Evolutionary conservation across 1,284 basidiomycete species (phyloP).

Genomic region (Irpex sp.): DNA sequence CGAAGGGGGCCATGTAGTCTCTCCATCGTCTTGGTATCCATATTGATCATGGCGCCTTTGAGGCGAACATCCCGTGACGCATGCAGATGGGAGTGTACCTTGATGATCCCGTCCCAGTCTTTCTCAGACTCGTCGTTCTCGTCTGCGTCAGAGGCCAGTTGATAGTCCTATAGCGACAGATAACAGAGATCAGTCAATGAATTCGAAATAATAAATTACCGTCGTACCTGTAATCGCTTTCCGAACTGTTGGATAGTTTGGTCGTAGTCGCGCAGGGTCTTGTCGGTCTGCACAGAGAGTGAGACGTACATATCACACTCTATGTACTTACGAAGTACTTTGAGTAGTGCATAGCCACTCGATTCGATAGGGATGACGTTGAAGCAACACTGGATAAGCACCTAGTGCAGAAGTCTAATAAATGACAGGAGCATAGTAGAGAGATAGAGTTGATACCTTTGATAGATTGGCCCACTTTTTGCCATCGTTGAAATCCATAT

Average conservation of each 20-base stretch:
- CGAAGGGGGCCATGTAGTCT: conserved; percentile 24
- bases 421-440: neutral
- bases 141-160: neutral
- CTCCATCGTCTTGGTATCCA: conserved; percentile 23
- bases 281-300: conserved; percentile 18
- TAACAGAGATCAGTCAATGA: no score
- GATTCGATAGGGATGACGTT: neutral
- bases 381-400: conserved; percentile 10
- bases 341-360: conserved; percentile 13
- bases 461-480: conserved; percentile 34
- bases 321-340: conserved; percentile 11
- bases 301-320: conserved; percentile 16
- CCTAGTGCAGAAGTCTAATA: neutral
- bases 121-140: conserved; percentile 8
- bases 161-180: neutral
- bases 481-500: conserved; percentile 32
- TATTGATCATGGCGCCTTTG: conserved; percentile 20
- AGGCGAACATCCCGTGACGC: conserved; percentile 19
- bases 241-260: conserved; percentile 4
- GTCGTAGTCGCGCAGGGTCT: conserved; percentile 13
- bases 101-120: conserved; percentile 22
- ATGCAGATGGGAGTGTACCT: conserved; percentile 19
- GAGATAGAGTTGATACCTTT: conserved; percentile 24
- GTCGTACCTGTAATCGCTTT: conserved; percentile 1
- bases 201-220: no score